phyloP scores from a whole-genome alignment of 768 basidiomycete genomes.

The Exsudoporus frostii region DNA sequence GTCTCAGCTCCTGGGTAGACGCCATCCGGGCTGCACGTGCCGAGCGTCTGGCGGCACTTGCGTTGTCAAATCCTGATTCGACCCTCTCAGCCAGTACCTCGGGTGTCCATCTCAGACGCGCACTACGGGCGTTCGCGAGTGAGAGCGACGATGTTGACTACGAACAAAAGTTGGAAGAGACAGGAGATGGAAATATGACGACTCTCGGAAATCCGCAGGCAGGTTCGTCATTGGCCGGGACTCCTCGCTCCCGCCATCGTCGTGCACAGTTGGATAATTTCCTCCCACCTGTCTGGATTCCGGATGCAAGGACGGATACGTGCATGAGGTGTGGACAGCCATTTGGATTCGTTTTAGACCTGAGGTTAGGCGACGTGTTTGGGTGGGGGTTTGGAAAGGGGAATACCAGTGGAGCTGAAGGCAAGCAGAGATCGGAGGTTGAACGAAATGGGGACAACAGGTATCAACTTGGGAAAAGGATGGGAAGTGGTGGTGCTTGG shows the following conservation, averaged over 20 bases:
- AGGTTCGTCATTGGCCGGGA: not conserved
- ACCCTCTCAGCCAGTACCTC: constrained; percentile 78
- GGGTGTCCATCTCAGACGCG: constrained; percentile 69
- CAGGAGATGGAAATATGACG: constrained; percentile 35
- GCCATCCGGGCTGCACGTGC: constrained; percentile 70
- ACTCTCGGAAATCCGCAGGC: not conserved
- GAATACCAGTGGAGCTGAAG: constrained; percentile 25
- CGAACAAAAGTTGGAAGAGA: constrained; percentile 48
- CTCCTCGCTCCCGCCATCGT: constrained; percentile 11
- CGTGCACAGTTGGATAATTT: constrained; percentile 47
- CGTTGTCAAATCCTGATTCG: constrained; percentile 71
- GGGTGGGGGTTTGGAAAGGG: constrained; percentile 37
- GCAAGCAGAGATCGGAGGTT: constrained; percentile 10
- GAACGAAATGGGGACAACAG: constrained; percentile 9
- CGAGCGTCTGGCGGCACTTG: constrained; percentile 65
- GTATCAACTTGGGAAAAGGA: constrained; percentile 5
- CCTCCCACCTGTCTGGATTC: constrained; percentile 91
- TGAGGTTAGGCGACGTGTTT: constrained; percentile 26
- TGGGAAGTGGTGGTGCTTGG: constrained; percentile 25
- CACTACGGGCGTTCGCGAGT: constrained; percentile 69
- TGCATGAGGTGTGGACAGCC: constrained; percentile 82
- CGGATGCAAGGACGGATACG: constrained; percentile 74
- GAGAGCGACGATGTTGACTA: constrained; percentile 24
- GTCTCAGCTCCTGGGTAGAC: constrained; percentile 58
- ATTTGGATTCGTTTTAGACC: constrained; percentile 53